Evolutionary conservation across 2,329 filamentous ascomycete genomes (phyloP).

Genomic region (Exophiala alcalophila): DNA sequence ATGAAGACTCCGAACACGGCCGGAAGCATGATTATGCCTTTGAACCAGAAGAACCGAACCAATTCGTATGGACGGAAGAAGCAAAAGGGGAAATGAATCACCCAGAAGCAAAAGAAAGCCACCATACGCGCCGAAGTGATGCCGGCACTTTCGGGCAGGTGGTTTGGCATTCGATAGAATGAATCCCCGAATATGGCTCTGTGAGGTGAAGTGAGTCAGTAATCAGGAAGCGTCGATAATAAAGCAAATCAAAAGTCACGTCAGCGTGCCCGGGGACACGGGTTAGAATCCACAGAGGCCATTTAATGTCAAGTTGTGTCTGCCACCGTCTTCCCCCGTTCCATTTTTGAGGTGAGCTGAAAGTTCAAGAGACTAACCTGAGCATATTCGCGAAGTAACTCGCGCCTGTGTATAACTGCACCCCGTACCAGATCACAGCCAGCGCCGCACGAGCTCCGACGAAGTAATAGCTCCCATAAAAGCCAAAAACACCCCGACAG

Average conservation of each 20-base stretch:
- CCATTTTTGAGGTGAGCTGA: too few relatives aligned
- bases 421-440: constrained; percentile 42
- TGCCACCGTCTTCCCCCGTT: too few relatives aligned
- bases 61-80: constrained; percentile 47
- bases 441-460: constrained; percentile 42
- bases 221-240: constrained; percentile 13
- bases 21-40: constrained; percentile 41
- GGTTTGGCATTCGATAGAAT: constrained; percentile 37
- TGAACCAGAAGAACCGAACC: constrained; percentile 47
- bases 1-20: constrained; percentile 41
- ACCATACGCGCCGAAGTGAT: constrained; percentile 39
- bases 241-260: too few relatives aligned
- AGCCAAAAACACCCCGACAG: constrained; percentile 41
- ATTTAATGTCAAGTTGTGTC: too few relatives aligned
- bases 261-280: too few relatives aligned
- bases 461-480: constrained; percentile 45
- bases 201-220: background rate
- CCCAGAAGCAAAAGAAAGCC: constrained; percentile 41
- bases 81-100: constrained; percentile 43
- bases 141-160: constrained; percentile 34
- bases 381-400: constrained; percentile 30
- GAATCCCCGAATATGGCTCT: constrained; percentile 34
- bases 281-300: too few relatives aligned
- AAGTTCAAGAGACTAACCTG: too few relatives aligned
- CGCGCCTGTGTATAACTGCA: constrained; percentile 31